phyloP scores from a whole-genome alignment of 495 filamentous ascomycete genomes.

The Penicillium alfredii region DNA sequence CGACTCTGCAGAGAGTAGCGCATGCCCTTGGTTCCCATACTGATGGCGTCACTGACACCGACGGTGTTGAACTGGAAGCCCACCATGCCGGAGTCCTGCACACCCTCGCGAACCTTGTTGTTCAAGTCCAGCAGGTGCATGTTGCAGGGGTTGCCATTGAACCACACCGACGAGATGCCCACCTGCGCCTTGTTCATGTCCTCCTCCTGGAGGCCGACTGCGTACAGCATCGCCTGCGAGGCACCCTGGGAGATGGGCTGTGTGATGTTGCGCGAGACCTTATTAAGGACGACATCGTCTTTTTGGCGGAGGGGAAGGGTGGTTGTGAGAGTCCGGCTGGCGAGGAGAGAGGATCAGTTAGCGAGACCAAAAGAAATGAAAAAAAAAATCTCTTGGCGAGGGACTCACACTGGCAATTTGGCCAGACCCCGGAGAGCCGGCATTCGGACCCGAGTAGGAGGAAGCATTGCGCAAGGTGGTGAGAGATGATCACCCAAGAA shows the following conservation, averaged over 20 bases:
- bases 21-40: slow-evolving; percentile 68
- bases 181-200: slow-evolving; percentile 95
- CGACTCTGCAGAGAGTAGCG: slow-evolving; percentile 89
- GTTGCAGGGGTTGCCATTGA: slow-evolving; percentile 95
- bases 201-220: slow-evolving; percentile 72
- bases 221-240: slow-evolving; percentile 98
- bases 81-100: slow-evolving; percentile 71
- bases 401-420: slow-evolving; percentile 19
- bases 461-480: slow-evolving; percentile 30
- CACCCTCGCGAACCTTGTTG: slow-evolving; percentile 73
- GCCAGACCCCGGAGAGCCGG: slow-evolving; percentile 38
- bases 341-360: slow-evolving; percentile 10
- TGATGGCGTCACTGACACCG: slow-evolving; percentile 70
- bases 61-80: slow-evolving; percentile 97
- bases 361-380: slow-evolving; percentile 4
- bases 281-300: slow-evolving; percentile 56
- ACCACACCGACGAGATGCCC: slow-evolving; percentile 87
- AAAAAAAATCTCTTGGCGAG: background rate
- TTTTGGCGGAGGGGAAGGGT: slow-evolving; percentile 40
- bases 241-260: slow-evolving; percentile 97
- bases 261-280: slow-evolving; percentile 75
- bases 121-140: slow-evolving; percentile 95
- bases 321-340: slow-evolving; percentile 45
- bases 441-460: slow-evolving; percentile 38
- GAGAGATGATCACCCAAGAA: slow-evolving; percentile 1